Evolutionary conservation across 2,329 filamentous ascomycete genomes (phyloP).

Genomic region (Aureobasidium sp.): DNA sequence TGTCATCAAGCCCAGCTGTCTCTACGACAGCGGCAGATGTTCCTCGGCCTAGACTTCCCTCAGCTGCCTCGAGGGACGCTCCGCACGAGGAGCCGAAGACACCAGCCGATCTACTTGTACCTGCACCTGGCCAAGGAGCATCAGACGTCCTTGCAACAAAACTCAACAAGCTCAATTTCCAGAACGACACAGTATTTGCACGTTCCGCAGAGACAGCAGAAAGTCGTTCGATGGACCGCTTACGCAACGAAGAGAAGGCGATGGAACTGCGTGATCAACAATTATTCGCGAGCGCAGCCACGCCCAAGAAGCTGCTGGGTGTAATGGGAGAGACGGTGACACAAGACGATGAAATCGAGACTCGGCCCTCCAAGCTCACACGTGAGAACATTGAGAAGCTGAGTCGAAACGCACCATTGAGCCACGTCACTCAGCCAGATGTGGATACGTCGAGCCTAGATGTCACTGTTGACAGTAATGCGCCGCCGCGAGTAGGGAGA

Average conservation of each 20-base stretch:
- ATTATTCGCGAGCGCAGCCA: constrained; percentile 40
- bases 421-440: neutral
- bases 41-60: neutral
- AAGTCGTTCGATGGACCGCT: constrained; percentile 37
- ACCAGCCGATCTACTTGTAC: neutral
- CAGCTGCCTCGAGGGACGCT: neutral
- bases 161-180: constrained; percentile 27
- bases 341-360: constrained; percentile 10
- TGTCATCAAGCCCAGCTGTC: neutral
- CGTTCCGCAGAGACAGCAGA: constrained; percentile 35
- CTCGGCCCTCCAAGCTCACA: constrained; percentile 16
- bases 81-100: neutral
- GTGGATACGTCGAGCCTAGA: constrained; percentile 10
- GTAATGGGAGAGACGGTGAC: constrained; percentile 3
- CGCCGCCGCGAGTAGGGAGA: neutral
- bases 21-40: neutral
- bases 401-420: constrained; percentile 7
- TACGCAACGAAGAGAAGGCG: constrained; percentile 47
- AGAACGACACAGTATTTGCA: constrained; percentile 30
- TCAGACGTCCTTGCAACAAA: constrained; percentile 15
- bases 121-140: neutral
- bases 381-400: constrained; percentile 27
- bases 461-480: constrained; percentile 5
- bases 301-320: constrained; percentile 24
- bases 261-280: constrained; percentile 47